Conservation (phyloP, 225 moss, liverwort and hornwort genomes). For the Polytrichum formosum region DNA sequence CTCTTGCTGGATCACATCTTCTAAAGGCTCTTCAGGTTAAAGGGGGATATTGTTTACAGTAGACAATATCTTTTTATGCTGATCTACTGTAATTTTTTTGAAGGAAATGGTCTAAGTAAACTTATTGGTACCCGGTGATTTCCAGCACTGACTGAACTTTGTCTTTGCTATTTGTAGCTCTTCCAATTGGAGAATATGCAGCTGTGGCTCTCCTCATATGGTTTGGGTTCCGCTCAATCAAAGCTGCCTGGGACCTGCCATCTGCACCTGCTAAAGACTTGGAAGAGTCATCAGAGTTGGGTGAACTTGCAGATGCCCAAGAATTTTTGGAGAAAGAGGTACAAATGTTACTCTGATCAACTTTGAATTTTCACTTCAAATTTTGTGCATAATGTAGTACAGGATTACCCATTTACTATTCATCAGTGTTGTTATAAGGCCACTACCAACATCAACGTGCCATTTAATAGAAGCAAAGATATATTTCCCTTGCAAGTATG, state of each 20-base stretch:
- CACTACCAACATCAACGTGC: too few species aligned
- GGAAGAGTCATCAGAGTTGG: constrained; percentile 36
- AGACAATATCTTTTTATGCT: too few species aligned
- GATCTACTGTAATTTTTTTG: too few species aligned
- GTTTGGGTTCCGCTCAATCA: constrained; percentile 94
- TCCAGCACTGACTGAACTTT: neutral
- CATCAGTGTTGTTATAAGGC: too few species aligned
- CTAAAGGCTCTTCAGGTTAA: too few species aligned
- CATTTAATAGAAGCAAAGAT: too few species aligned
- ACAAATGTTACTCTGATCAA: constrained; percentile 40
- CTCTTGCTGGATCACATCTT: neutral
- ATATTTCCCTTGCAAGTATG: too few species aligned
- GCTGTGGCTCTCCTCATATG: constrained; percentile 90
- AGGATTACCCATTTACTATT: too few species aligned
- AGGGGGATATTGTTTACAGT: too few species aligned
- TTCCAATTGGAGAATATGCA: constrained; percentile 93
- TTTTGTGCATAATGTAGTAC: too few species aligned
- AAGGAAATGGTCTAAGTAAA: too few species aligned
- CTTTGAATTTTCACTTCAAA: neutral
- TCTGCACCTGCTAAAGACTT: constrained; percentile 31
- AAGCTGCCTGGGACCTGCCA: constrained; percentile 78
- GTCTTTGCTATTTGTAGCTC: constrained; percentile 27
- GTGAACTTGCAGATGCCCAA: constrained; percentile 90
- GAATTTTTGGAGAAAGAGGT: constrained; percentile 61
- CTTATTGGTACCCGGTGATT: too few species aligned